A percentile compares a stretch with the other conserved stretches of the same genome.
These are phyloP conservation scores for Aspergillus hiratsukae DNA, from an alignment of 2,329 filamentous ascomycete species.

Conservation along the genomic window DNA sequence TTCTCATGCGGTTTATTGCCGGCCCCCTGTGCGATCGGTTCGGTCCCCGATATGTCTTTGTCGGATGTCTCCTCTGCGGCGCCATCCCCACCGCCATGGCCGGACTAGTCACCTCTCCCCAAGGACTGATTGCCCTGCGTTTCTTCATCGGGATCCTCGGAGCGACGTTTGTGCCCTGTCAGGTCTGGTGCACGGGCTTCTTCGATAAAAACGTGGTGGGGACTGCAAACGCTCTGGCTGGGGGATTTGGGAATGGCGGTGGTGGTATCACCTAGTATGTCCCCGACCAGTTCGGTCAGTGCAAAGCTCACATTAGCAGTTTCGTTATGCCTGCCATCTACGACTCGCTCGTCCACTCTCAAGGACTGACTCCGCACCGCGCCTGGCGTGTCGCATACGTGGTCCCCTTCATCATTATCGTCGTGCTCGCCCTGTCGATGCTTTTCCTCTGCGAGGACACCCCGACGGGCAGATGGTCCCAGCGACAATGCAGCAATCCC, in stretches of 20 bases:
- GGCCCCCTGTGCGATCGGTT: constrained; percentile 80
- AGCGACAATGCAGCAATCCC: constrained; percentile 53
- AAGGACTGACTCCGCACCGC: constrained; percentile 59
- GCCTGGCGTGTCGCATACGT: constrained; percentile 85
- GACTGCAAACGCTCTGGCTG: constrained; percentile 79
- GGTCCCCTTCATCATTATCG: constrained; percentile 74
- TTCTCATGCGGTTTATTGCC: constrained; percentile 71
- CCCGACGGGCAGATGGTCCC: constrained; percentile 75
- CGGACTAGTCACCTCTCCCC: constrained; percentile 65
- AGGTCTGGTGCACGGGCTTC: constrained; percentile 90
- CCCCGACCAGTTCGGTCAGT: neutral
- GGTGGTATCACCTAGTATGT: constrained; percentile 75
- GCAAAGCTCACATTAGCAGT: constrained; percentile 19
- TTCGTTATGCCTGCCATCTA: constrained; percentile 91
- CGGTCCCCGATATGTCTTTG: constrained; percentile 76
- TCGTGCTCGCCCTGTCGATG: constrained; percentile 60
- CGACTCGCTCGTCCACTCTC: constrained; percentile 63
- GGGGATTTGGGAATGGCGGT: constrained; percentile 80
- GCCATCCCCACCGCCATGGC: constrained; percentile 78
- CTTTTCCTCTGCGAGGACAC: constrained; percentile 74
- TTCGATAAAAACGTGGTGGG: constrained; percentile 91
- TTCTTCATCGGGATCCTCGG: constrained; percentile 44
- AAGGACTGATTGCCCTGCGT: constrained; percentile 44
- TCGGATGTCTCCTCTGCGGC: constrained; percentile 68
- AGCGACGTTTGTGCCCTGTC: constrained; percentile 55